Evolutionary conservation across 2,329 filamentous ascomycete genomes (phyloP), one percentile per base, ranked within the genome.

Genomic region (Aspergillus sp.): DNA sequence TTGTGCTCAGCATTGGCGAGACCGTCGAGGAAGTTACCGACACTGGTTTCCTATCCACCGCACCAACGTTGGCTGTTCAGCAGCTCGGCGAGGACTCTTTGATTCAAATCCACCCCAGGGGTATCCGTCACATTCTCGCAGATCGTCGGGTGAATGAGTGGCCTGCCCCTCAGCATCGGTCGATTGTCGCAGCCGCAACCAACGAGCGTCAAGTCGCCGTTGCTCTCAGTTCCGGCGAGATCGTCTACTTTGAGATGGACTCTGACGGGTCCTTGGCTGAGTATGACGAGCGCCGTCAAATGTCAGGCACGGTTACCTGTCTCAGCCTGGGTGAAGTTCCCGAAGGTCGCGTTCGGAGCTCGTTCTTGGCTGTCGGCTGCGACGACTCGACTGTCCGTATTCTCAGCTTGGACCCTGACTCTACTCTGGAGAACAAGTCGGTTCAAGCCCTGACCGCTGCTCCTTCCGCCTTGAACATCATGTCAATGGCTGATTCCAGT

Each of bases 241-340:
- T 99, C 64, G 91, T 96, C 44, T 99, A 98, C 73, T 99, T 99
- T 68, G 96, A 99, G 74, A 94, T 97, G 87, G 95, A 97, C 70
- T 85, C 87, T 0, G 94, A 98, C 75, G 93, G 93, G 30, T 90
- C 90, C 3, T 82, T 98, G 32, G 92, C 92, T 36, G 94, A 98
- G 78, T 96, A 97, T 66, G 90, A 98, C 66, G 93, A 98, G 71
- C 92, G 94, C 75, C 92, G 92, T 69, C 90, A 96, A 70, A 95
- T 99, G 90, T 92, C 90, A 56, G 94, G 92, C 49, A 97, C 93
- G 0, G 93, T 99, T 52, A 98, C 93, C 17, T 96, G 91, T 66
- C 82, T 99, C n/a, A 96, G 93, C 69, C 83, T 99, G 54, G 95
- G 94, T 2, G 90, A 95, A 56, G 92, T 98, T 13, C 94, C 95